phyloP scores from a whole-genome alignment of 305 asterid genomes.

The Euphrasia arctica region DNA sequence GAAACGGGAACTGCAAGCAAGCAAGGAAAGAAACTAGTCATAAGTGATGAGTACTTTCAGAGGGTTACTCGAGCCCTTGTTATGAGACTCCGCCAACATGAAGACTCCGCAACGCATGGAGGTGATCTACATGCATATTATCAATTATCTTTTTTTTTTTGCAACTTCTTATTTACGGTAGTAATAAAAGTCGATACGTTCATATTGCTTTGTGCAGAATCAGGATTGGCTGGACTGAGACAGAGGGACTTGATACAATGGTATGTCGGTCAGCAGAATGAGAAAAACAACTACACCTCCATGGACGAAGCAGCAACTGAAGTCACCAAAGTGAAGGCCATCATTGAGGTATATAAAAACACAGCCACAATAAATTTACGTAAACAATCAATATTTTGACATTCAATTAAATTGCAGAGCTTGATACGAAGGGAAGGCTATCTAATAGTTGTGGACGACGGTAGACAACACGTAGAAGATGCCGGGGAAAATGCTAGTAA shows the following conservation, averaged over 20 bases:
- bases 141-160: no score
- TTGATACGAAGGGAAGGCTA: slow-evolving; percentile 81
- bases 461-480: slow-evolving; percentile 39
- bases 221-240: slow-evolving; percentile 78
- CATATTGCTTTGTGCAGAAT: slow-evolving; percentile 32
- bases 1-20: slow-evolving; percentile 37
- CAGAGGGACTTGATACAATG: slow-evolving; percentile 86
- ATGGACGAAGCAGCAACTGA: slow-evolving; percentile 17
- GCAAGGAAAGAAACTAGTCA: slow-evolving; percentile 72
- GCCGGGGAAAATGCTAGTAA: slow-evolving; percentile 46
- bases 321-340: slow-evolving; percentile 71
- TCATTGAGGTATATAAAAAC: slow-evolving; percentile 67
- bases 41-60: slow-evolving; percentile 80
- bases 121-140: slow-evolving; percentile 26
- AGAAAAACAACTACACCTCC: slow-evolving; percentile 11
- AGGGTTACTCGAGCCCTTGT: slow-evolving; percentile 50
- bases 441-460: slow-evolving; percentile 86
- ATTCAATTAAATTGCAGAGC: slow-evolving; percentile 47
- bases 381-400: background rate
- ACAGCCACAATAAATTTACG: background rate
- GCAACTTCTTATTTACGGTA: background rate
- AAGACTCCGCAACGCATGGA: slow-evolving; percentile 36
- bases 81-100: slow-evolving; percentile 48
- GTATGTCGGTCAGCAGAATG: slow-evolving; percentile 65
- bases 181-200: background rate